phyloP scores from a whole-genome alignment of 2,329 filamentous ascomycete species.

The Delphinella strobiligena region DNA sequence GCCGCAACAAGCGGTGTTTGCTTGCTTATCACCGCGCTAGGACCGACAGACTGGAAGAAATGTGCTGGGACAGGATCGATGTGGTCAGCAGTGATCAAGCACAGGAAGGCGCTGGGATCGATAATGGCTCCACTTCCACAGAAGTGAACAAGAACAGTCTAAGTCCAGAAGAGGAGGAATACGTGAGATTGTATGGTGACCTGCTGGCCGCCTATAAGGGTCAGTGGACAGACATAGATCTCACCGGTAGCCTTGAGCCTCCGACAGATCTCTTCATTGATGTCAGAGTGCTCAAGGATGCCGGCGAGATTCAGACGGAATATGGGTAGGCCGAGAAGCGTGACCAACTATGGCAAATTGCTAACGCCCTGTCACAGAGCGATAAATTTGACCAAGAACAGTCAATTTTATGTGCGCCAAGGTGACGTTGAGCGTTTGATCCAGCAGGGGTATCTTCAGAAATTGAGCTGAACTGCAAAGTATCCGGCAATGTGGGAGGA shows the following conservation, averaged over 20 bases:
- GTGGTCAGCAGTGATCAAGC: slow-evolving; percentile 56
- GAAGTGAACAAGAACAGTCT: slow-evolving; percentile 49
- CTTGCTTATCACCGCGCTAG: slow-evolving; percentile 87
- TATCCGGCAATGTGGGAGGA: no score
- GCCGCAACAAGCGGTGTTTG: slow-evolving; percentile 88
- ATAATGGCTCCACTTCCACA: slow-evolving; percentile 28
- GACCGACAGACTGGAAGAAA: slow-evolving; percentile 81
- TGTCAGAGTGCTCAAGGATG: slow-evolving; percentile 88
- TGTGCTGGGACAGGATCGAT: slow-evolving; percentile 85
- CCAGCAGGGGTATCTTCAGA: slow-evolving; percentile 86
- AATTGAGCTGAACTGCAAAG: slow-evolving; percentile 52
- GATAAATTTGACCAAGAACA: slow-evolving; percentile 95
- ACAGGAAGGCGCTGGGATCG: slow-evolving; percentile 29
- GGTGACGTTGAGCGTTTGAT: slow-evolving; percentile 93
- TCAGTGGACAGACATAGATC: slow-evolving; percentile 94
- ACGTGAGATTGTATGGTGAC: slow-evolving; percentile 83
- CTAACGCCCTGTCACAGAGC: slow-evolving; percentile 43
- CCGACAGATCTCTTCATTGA: slow-evolving; percentile 96
- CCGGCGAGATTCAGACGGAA: slow-evolving; percentile 96
- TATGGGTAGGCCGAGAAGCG: slow-evolving; percentile 76
- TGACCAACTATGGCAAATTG: neutral
- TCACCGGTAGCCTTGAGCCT: slow-evolving; percentile 86
- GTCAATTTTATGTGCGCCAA: slow-evolving; percentile 92
- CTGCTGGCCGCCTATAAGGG: slow-evolving; percentile 93
- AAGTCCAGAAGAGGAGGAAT: slow-evolving; percentile 93